phyloP scores from a whole-genome alignment of 176 grass and related monocot species.

The sorghum (Sorghum bicolor) region Sorghum_bicolor_NCBIv3 NC_012879.2:57688001-57688500 shows the following conservation, averaged over 20 bases:
- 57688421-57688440: constrained; percentile 48
- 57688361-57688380: constrained; percentile 45
- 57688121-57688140: neutral
- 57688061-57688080: neutral
- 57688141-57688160: constrained; percentile 3
- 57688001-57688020: constrained; percentile 4
- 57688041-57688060: neutral
- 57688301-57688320: constrained; percentile 21
- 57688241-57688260: constrained; percentile 54
- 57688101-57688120: neutral
- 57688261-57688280: neutral
- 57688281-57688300: constrained; percentile 40
- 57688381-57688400: constrained; percentile 47
- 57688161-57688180: constrained; percentile 19
- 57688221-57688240: constrained; percentile 40
- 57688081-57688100: neutral
- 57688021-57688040: neutral
- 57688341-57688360: neutral
- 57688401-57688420: constrained; percentile 23
- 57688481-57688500: neutral
- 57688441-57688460: constrained; percentile 45
- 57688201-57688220: constrained; percentile 53
- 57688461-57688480: constrained; percentile 32
- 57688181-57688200: constrained; percentile 30
- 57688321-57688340: constrained; percentile 55